Evolutionary conservation across 495 filamentous ascomycete species (phyloP).

Genomic region (Aspergillus carlsbadensis): DNA sequence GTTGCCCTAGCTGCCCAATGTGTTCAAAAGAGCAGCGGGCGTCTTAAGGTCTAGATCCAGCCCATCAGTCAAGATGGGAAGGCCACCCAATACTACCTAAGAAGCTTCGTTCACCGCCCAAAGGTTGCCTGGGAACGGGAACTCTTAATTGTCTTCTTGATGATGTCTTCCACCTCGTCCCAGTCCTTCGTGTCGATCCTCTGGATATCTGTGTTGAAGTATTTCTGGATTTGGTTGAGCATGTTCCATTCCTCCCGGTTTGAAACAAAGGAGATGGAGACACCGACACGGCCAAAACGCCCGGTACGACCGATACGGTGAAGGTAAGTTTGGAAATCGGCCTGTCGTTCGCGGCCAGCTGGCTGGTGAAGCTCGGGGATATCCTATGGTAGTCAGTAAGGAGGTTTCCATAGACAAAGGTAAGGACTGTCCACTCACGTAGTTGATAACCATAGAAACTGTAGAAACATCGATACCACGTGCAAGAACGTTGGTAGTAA

Average conservation of each 20-base stretch:
- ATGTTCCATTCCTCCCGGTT: constrained; percentile 73
- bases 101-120: constrained; percentile 13
- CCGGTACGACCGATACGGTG: constrained; percentile 98
- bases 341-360: constrained; percentile 33
- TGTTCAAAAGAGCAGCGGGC: background rate
- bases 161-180: constrained; percentile 78
- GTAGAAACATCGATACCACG: constrained; percentile 97
- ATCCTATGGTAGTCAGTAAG: constrained; percentile 42
- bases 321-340: constrained; percentile 92
- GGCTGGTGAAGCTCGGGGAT: constrained; percentile 46
- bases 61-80: background rate
- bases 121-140: constrained; percentile 65
- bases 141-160: constrained; percentile 83
- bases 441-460: constrained; percentile 97
- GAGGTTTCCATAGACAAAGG: background rate
- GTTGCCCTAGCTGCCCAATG: background rate
- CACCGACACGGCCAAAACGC: constrained; percentile 95
- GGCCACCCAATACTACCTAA: background rate
- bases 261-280: constrained; percentile 87
- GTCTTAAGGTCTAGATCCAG: background rate
- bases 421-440: constrained; percentile 43
- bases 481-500: constrained; percentile 95
- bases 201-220: constrained; percentile 61
- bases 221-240: constrained; percentile 71
- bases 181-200: constrained; percentile 69